Base-by-base conservation (phyloP, 805 yeast genomes). In the Ogataea ganodermae region DNA sequence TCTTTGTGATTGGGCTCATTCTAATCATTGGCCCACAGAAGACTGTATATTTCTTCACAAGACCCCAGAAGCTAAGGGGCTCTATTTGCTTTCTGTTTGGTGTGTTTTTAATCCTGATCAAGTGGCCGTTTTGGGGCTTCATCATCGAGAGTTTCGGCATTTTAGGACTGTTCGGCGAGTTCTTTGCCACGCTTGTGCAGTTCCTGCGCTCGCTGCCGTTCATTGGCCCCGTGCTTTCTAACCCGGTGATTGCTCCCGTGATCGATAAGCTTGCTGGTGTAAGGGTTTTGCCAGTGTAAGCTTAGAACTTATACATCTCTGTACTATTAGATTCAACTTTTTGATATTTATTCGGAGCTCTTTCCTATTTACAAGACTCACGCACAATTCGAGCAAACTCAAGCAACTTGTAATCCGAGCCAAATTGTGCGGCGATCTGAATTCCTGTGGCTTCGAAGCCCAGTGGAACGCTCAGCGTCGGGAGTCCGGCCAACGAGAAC, bases 401-500 rank as follows among this genome's bases (percentile, higher is more conserved):
- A 16, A 94, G 64, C 0, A 91, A 80, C 1, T 72, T 66, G 9
- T 67, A 59, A 61, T 94, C 99, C 56, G 86, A 84, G 10, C 97
- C 97, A 61, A 71, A 86, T 62, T 92, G 98, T 1, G 91, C 96
- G 60, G 84, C 78, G 2, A 94, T 55, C 61, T 95, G 98, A 22
- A 94, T 70, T 0, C 96, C 96, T 9, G 78, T 67, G 0, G 79
- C 72, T 8, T 63, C 50, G 1, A 67, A 65, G 1, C 67, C 14
- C 18, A 27, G 8, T 0, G 99, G 99, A 2, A 91, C 69, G 1
- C 86, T 78, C 9, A 92, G 74, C 0, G 96, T 80, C 0, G 99
- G 99, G 1, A 92, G 64, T 0, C 98, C 98, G 0, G 96, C 95
- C 48, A 95, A 67, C 1, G 96, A 90, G 33, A 94, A 86, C 0